These are phyloP conservation scores for Orbilia ellipsospora DNA, from an alignment of 2,329 filamentous ascomycete species.

Conservation along the genomic window DNA sequence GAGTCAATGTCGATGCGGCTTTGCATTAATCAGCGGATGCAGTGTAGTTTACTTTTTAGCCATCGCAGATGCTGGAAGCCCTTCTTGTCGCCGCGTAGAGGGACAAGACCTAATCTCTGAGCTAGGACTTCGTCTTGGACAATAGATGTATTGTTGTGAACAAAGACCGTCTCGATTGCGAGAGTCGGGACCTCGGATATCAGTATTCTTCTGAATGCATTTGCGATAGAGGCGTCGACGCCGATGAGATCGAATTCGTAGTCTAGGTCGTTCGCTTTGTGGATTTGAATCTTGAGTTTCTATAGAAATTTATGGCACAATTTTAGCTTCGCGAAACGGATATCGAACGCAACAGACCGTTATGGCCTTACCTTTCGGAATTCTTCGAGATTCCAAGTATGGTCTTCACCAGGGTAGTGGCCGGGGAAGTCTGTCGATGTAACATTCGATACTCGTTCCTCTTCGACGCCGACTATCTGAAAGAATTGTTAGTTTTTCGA, in stretches of 20 bases:
- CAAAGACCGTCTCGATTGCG: constrained; percentile 91
- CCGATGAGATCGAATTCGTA: constrained; percentile 91
- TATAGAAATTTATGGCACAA: constrained; percentile 59
- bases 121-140: constrained; percentile 98
- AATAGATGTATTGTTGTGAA: constrained; percentile 96
- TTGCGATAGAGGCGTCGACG: constrained; percentile 90
- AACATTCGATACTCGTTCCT: constrained; percentile 90
- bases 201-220: constrained; percentile 95
- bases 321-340: constrained; percentile 12
- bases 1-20: neutral
- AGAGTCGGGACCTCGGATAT: constrained; percentile 94
- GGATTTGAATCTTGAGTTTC: constrained; percentile 80
- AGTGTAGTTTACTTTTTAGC: constrained; percentile 54
- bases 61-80: constrained; percentile 71
- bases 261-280: constrained; percentile 81
- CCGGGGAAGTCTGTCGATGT: constrained; percentile 91
- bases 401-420: constrained; percentile 88
- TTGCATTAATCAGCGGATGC: neutral
- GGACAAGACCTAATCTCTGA: constrained; percentile 88
- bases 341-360: neutral
- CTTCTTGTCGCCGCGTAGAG: constrained; percentile 80
- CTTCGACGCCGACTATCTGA: constrained; percentile 85
- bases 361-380: constrained; percentile 68
- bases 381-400: constrained; percentile 78
- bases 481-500: constrained; percentile 19